Percentiles rank a stretch among this genome's conserved stretches.
These are phyloP conservation scores for Rhizomucor miehei DNA, from an alignment of 371 early-diverging fungal genomes.

Conservation along the genomic window DNA sequence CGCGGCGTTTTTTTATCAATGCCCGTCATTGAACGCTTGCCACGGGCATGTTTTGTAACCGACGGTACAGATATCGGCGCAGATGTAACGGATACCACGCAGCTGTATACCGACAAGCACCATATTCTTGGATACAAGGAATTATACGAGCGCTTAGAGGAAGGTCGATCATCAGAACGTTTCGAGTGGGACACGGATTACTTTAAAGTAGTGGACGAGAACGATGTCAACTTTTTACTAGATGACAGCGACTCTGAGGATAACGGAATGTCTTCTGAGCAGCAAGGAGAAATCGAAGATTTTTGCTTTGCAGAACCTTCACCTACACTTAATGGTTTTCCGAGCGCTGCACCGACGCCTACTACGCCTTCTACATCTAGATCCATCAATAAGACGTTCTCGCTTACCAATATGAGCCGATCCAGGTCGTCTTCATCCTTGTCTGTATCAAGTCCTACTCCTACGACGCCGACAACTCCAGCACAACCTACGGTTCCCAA, in stretches of 20 bases:
- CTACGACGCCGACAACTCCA: conserved; percentile 22
- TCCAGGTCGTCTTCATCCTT: conserved; percentile 36
- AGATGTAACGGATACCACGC: conserved; percentile 39
- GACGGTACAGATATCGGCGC: conserved; percentile 49
- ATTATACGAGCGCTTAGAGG: conserved; percentile 47
- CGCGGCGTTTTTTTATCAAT: conserved; percentile 54
- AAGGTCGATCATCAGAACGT: conserved; percentile 16
- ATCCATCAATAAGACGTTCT: conserved; percentile 19
- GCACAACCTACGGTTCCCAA: conserved; percentile 13
- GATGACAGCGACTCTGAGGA: conserved; percentile 16
- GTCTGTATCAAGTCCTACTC: conserved; percentile 22
- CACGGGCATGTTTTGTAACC: conserved; percentile 42
- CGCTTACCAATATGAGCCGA: conserved; percentile 24
- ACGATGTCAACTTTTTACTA: conserved; percentile 62
- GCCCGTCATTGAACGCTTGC: conserved; percentile 60
- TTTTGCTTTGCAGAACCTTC: conserved; percentile 20
- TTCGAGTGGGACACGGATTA: conserved; percentile 68
- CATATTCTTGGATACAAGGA: conserved; percentile 55
- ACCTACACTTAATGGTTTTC: conserved; percentile 8
- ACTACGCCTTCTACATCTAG: conserved; percentile 32
- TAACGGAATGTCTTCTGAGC: conserved; percentile 6
- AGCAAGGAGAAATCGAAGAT: conserved; percentile 21
- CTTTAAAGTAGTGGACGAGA: conserved; percentile 59
- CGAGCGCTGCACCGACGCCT: conserved; percentile 15
- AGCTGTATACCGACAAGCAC: conserved; percentile 53